Base-by-base conservation (phyloP, 352 stramenopile species). In the Phytophthora sp. region DNA sequence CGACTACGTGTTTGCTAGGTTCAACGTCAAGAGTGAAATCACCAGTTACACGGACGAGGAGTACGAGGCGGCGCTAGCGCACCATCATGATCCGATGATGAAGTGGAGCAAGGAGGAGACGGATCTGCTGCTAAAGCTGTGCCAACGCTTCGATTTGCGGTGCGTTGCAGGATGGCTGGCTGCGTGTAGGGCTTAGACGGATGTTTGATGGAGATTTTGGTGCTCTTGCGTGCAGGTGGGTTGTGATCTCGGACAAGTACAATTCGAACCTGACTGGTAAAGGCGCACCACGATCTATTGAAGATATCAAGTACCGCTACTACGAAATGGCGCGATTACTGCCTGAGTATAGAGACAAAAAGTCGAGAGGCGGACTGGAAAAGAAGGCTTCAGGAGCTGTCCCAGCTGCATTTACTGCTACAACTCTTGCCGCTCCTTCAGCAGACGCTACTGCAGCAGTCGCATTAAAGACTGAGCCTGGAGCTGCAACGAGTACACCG, bases 251-350 rank as follows among this genome's bases (percentile, higher is more conserved):
- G 7, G 82, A 91, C 53, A 76, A 80, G 38, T 91, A 85, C 57
- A 88, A 86, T 55, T 65, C 69, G 4, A 70, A 74, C 7, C 53
- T 74, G 13, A 70, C 80, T 31, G 67, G 63, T 24, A 85, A 79
- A 63, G 59, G 57, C 3, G 53, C 69, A 16, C 38, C 46, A 9
- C 64, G 80, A 29, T 86, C 79, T 7, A 58, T 90, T 16, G 81
- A 92, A 49, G 83, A 90, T 51, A 81, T 90, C 27, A 92, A 90
- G 58, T 89, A 89, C 50, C 73, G 83, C 13, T 90, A 90, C 54
- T 89, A 92, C 47, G 80, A 91, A 50, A 70, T 76, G 36, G 76
- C 74, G 15, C 66, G 76, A 44, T 50, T 88, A 16, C 35, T 91
- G 2, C 62, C 61, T 24, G 81, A 87, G 44, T 72, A 76, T 31